phyloP scores from a whole-genome alignment of 352 stramenopile species.

The Albugo laibachii region DNA sequence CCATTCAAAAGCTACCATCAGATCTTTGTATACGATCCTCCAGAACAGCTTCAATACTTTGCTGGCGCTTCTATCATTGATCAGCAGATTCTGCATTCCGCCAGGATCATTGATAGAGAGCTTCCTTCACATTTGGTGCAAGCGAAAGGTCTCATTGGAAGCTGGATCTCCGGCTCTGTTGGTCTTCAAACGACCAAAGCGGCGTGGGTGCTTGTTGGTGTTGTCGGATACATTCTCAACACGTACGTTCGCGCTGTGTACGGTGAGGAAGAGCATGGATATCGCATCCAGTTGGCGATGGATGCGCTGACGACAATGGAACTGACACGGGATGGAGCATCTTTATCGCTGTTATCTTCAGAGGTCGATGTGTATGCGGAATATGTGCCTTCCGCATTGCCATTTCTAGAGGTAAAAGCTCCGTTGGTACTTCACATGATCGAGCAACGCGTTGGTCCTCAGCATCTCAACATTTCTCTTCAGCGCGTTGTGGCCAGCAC shows the following conservation, averaged over 20 bases:
- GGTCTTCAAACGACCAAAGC: constrained; percentile 73
- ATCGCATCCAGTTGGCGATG: constrained; percentile 71
- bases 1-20: constrained; percentile 78
- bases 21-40: constrained; percentile 69
- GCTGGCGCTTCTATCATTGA: constrained; percentile 48
- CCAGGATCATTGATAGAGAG: constrained; percentile 63
- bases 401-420: constrained; percentile 63
- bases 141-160: constrained; percentile 53
- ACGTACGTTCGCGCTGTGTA: constrained; percentile 62
- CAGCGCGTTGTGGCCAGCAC: constrained; percentile 50
- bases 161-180: constrained; percentile 58
- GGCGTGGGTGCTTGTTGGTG: constrained; percentile 63
- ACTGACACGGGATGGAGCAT: constrained; percentile 38
- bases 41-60: constrained; percentile 48
- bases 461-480: constrained; percentile 53
- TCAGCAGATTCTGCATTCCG: constrained; percentile 55
- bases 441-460: constrained; percentile 53
- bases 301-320: constrained; percentile 74
- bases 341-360: constrained; percentile 34
- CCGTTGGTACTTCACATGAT: constrained; percentile 77
- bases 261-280: constrained; percentile 68
- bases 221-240: constrained; percentile 67
- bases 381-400: constrained; percentile 48
- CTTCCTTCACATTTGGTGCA: constrained; percentile 63
- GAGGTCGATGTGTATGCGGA: constrained; percentile 74